Conservation (phyloP, 495 filamentous ascomycete species). For the Usnea hakonensis region DNA sequence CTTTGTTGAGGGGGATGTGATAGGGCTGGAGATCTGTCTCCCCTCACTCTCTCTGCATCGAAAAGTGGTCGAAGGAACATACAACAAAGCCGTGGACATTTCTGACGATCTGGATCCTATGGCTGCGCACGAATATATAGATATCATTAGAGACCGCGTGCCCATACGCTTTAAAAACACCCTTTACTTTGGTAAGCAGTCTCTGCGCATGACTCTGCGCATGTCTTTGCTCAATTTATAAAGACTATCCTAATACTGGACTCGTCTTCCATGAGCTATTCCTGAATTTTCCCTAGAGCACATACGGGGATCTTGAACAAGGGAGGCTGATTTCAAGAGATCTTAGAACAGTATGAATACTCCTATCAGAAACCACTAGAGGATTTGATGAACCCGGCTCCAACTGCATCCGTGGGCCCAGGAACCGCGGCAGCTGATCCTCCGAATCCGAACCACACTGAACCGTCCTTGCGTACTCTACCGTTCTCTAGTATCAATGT, state of each 20-base stretch:
- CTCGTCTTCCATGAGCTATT: neutral
- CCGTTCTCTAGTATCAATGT: slow-evolving; percentile 79
- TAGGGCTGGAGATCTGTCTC: slow-evolving; percentile 86
- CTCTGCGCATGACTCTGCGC: neutral
- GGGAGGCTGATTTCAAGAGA: neutral
- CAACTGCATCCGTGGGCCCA: slow-evolving; percentile 37
- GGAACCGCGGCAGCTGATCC: slow-evolving; percentile 33
- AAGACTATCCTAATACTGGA: neutral
- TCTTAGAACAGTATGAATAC: slow-evolving; percentile 76
- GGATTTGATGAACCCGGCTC: slow-evolving; percentile 67
- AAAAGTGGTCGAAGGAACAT: slow-evolving; percentile 77
- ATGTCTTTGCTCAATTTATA: neutral
- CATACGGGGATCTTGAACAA: too few species aligned
- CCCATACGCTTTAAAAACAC: slow-evolving; percentile 89
- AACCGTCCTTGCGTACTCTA: slow-evolving; percentile 68
- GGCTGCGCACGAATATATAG: slow-evolving; percentile 37
- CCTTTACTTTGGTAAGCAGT: slow-evolving; percentile 56
- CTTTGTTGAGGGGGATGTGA: slow-evolving; percentile 73
- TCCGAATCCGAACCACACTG: slow-evolving; percentile 63
- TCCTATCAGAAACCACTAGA: slow-evolving; percentile 82
- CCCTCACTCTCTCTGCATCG: slow-evolving; percentile 78
- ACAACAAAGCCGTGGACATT: slow-evolving; percentile 72
- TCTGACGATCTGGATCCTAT: slow-evolving; percentile 46
- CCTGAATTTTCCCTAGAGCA: neutral
- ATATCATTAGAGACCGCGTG: slow-evolving; percentile 89